phyloP scores from a whole-genome alignment of 2,329 filamentous ascomycete species.

The Talaromyces sp. region DNA sequence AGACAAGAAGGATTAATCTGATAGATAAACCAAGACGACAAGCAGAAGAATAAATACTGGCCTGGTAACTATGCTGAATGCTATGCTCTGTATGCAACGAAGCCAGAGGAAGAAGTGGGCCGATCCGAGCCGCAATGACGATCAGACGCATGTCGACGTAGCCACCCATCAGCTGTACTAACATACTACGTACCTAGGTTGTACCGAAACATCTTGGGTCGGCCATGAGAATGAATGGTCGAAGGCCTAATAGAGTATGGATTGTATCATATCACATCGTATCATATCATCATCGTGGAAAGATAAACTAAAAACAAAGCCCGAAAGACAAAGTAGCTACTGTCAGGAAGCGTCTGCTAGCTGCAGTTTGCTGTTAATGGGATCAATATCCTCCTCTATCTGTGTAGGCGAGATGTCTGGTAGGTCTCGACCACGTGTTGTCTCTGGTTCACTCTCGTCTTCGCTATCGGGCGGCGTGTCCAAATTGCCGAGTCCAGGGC shows the following conservation, averaged over 20 bases:
- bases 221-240: background rate
- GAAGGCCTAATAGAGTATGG: background rate
- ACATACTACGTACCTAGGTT: background rate
- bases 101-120: background rate
- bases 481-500: slow-evolving; percentile 13
- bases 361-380: slow-evolving; percentile 12
- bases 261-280: slow-evolving; percentile 2
- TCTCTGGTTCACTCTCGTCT: slow-evolving; percentile 14
- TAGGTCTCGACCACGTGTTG: background rate
- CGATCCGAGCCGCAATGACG: slow-evolving; percentile 6
- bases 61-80: too few species aligned
- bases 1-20: too few species aligned
- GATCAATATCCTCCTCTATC: slow-evolving; percentile 7
- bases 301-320: background rate
- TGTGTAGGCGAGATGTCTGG: background rate
- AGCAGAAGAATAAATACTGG: too few species aligned
- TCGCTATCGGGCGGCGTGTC: slow-evolving; percentile 17
- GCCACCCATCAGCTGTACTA: background rate
- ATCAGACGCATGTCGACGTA: background rate
- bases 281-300: slow-evolving; percentile 14
- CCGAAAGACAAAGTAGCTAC: background rate
- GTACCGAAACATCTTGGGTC: background rate
- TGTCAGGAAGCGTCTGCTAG: slow-evolving; percentile 15
- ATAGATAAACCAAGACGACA: too few species aligned
- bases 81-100: background rate